A percentile compares a stretch with the other conserved stretches of the same genome.
Conservation (phyloP, 805 yeast genomes). For the Candida corydali region DNA sequence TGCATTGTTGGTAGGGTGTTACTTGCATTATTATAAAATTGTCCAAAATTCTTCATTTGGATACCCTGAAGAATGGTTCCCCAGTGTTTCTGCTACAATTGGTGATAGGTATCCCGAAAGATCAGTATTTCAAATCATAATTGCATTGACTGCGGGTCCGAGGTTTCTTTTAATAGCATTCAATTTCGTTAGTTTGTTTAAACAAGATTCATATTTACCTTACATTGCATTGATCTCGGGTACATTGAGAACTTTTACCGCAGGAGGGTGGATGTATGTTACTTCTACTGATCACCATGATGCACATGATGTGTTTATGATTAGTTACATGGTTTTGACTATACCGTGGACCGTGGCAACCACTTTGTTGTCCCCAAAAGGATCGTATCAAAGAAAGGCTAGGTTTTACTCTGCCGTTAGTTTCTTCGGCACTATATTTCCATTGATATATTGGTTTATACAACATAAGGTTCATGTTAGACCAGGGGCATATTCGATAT, state of each 20-base stretch:
- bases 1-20: slow-evolving; percentile 71
- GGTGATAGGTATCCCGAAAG: slow-evolving; percentile 97
- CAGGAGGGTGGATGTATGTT: slow-evolving; percentile 98
- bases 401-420: slow-evolving; percentile 50
- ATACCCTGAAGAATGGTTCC: slow-evolving; percentile 98
- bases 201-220: slow-evolving; percentile 30
- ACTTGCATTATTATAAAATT: slow-evolving; percentile 81
- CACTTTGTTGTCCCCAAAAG: slow-evolving; percentile 45
- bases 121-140: slow-evolving; percentile 83
- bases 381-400: slow-evolving; percentile 44
- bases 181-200: slow-evolving; percentile 46
- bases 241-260: slow-evolving; percentile 83
- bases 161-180: slow-evolving; percentile 64
- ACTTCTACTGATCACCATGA: slow-evolving; percentile 97
- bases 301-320: slow-evolving; percentile 94
- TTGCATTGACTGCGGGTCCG: slow-evolving; percentile 92
- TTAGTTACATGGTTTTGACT: slow-evolving; percentile 79
- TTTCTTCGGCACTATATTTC: slow-evolving; percentile 73
- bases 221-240: slow-evolving; percentile 55
- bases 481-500: slow-evolving; percentile 93
- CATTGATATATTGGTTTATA: slow-evolving; percentile 82
- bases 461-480: slow-evolving; percentile 85
- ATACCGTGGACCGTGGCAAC: slow-evolving; percentile 84
- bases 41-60: slow-evolving; percentile 83
- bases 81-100: slow-evolving; percentile 93